Evolutionary conservation across 1,284 basidiomycete genomes (phyloP).

Genomic region (Irpex sp.): DNA sequence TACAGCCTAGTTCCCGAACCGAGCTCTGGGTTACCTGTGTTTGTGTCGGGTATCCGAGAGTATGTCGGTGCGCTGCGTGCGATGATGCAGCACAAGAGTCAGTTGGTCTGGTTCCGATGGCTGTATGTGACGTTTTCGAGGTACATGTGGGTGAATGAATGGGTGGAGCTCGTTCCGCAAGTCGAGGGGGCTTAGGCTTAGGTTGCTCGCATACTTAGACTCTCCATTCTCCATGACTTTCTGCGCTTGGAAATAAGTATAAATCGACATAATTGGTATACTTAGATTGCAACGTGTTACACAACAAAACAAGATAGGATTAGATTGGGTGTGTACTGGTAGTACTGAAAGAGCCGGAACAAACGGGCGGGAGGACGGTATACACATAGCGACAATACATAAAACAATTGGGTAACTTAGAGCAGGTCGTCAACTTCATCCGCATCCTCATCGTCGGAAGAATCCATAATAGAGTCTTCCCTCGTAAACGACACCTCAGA

Average conservation of each 20-base stretch:
- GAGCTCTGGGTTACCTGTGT: constrained; percentile 31
- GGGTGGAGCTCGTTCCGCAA: constrained; percentile 36
- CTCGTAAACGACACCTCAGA: constrained; percentile 18
- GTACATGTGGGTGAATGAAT: constrained; percentile 92
- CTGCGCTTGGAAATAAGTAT: not conserved
- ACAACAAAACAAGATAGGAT: not conserved
- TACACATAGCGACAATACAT: not conserved
- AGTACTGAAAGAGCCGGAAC: not conserved
- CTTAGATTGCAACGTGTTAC: not conserved
- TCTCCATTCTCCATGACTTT: not conserved
- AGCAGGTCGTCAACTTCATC: constrained; percentile 26
- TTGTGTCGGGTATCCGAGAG: constrained; percentile 51
- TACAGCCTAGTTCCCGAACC: constrained; percentile 1
- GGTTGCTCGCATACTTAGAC: not conserved
- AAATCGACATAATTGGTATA: not conserved
- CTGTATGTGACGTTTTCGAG: constrained; percentile 80
- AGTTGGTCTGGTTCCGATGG: constrained; percentile 90
- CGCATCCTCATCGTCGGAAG: constrained; percentile 26
- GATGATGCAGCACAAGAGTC: constrained; percentile 73
- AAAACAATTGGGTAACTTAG: not conserved
- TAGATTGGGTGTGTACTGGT: not conserved
- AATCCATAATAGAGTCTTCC: constrained; percentile 22
- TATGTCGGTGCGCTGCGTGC: constrained; percentile 63
- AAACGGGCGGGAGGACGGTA: not conserved
- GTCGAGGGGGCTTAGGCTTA: not conserved